Base-by-base conservation (phyloP, 2,329 filamentous ascomycete genomes). In the Thielaviopsis euricoi region DNA sequence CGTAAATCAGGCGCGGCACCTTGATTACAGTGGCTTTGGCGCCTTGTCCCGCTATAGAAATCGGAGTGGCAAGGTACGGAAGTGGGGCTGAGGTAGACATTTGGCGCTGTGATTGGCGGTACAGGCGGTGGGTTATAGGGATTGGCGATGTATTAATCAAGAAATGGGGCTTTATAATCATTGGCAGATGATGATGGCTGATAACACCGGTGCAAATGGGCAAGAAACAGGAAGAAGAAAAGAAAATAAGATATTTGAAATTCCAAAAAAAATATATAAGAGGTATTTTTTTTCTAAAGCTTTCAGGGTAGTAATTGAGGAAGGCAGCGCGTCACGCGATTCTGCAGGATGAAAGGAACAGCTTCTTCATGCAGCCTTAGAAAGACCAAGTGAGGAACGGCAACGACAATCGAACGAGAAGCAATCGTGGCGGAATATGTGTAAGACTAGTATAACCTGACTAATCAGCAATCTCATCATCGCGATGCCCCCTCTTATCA, bases 1-100 rank as follows among this genome's bases (percentile, higher is more conserved):
- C 87, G 67, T 93, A 93, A 62, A 93, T 65, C 29, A 83, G 71
- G 61, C 72, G 75, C 5, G 78, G 78, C n/a, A 52, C 51, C 33
- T 52, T 25, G 63, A 80, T 74, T 33, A 33, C 29, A 17, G 64
- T 66, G 49, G 68, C 68, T 25, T 66, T 62, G 37, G 63, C 59
- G 17, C 51, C 51, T 52, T 63, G 63, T 9, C 66, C 65, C 52
- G 64, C 65, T 22, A 71, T 65, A 29, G 40, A 55, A 19, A 49
- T 25, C 25, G 51, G 51, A 29, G 51, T 52, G 51, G 51, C 51
- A 29, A 52, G 25, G 19, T 52, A 52, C 29, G 51, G 51, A n/a
- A 52, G 25, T 25, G 51, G 51, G 25, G 51, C 29, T 3, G 51
- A 17, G 12, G 23, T 33, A 12, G 51, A 29, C 51, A 52, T 52